Base-by-base conservation (phyloP, 805 yeast genomes). In the Hyphopichia homilentoma region DNA sequence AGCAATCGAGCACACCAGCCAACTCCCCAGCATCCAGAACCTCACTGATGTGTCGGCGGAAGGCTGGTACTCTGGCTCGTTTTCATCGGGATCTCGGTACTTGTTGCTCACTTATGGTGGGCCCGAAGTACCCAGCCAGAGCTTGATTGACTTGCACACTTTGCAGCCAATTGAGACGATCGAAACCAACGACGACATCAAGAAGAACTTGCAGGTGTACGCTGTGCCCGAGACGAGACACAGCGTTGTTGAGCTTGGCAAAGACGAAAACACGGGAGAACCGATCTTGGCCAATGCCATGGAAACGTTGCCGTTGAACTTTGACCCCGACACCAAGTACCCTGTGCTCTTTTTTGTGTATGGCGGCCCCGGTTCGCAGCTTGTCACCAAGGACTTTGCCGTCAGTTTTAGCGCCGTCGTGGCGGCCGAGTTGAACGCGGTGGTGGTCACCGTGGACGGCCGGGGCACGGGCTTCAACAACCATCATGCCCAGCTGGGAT, bases 391-490 rank as follows among this genome's bases (percentile, higher is more conserved):
- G 40, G 52, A 63, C 9, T 87, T 78, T 48, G 52, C 73, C 0
- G 61, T 83, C 20, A 61, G 69, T 5, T 89, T 87, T 58, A 83
- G 89, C 39, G 75, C 83, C 18, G 80, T 84, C 7, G 75, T 84
- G 25, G 81, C 96, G 0, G 75, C 96, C 1, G 81, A 80, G 45
- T 66, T 84, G 41, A 72, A 82, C 47, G 86, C 94, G 2, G 74
- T 93, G 30, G 96, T 93, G 6, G 95, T 93, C 1, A 84, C 95
- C 1, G 95, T 93, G 3, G 98, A 93, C 59, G 97, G 97, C 0
- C 75, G 98, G 46, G 98, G 98, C 19, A 93, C 98, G 1, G 97
- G 97, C 0, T 85, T 70, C 57, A 85, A 79, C 60, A 96, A 96
- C 9, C 41, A 44, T 26, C 58, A 60, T 30, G 33, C 33, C 1